Evolutionary conservation across 257 asterid genomes (phyloP).

Genomic region (Knoxia roxburghii): DNA sequence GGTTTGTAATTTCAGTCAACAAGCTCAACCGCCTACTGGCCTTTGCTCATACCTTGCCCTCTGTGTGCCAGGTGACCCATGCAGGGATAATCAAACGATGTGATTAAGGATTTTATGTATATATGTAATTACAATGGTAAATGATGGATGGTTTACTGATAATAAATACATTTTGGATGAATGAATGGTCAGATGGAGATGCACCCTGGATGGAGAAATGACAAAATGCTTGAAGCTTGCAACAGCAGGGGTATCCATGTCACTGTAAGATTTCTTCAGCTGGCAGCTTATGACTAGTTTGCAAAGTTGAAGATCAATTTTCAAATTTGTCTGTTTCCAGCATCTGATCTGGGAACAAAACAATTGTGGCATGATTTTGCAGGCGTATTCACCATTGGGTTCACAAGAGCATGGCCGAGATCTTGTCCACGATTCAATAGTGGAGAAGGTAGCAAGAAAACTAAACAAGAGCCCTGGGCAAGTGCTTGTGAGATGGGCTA

Average conservation of each 20-base stretch:
- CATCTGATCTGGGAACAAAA: too few species aligned
- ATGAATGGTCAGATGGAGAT: conserved; percentile 60
- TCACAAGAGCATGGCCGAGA: conserved; percentile 38
- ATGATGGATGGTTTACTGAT: too few species aligned
- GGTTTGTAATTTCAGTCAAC: conserved; percentile 45
- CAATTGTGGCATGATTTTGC: background rate
- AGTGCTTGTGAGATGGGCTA: conserved; percentile 69
- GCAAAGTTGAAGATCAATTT: too few species aligned
- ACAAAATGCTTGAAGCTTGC: conserved; percentile 68
- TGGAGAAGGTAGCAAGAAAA: conserved; percentile 43
- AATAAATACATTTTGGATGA: too few species aligned
- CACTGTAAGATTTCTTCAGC: conserved; percentile 34
- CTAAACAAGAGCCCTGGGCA: conserved; percentile 65
- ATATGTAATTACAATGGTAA: too few species aligned
- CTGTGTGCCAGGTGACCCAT: conserved; percentile 57
- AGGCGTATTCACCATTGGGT: conserved; percentile 76
- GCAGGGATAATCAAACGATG: too few species aligned
- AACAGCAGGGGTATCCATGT: conserved; percentile 44
- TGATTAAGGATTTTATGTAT: too few species aligned
- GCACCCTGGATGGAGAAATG: conserved; percentile 90
- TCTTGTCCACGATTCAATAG: conserved; percentile 48
- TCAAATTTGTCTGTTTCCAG: too few species aligned
- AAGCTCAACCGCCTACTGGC: conserved; percentile 46
- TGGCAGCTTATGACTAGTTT: too few species aligned
- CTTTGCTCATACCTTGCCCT: conserved; percentile 51